Base-by-base conservation (phyloP, 2,329 filamentous ascomycete genomes). In the Aureobasidium sp. region DNA sequence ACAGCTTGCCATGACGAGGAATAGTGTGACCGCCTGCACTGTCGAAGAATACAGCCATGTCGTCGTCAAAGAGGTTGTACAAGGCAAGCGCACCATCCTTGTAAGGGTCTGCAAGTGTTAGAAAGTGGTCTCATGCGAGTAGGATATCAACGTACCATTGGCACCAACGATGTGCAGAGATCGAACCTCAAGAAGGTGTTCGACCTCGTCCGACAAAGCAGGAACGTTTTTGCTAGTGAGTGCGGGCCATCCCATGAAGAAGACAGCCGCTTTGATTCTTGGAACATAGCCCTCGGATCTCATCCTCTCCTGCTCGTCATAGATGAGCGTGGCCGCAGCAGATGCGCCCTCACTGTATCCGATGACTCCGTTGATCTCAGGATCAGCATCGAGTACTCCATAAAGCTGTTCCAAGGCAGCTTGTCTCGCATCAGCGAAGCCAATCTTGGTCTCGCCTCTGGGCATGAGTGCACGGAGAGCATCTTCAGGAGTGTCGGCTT, bases 1-100 rank as follows among this genome's bases (percentile, higher is more conserved):
- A 7, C 29, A 57, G 17, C 14, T 57, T 57, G 5, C 53, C 53
- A n/a, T 57, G 53, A 9, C 53, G 37, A 17, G 53, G 53, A 25
- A 57, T 57, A 27, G 53, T 57, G 41, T 57, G 53, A 1, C 53
- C 53, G 8, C 53, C 53, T 1, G 53, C 53, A 45, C 53, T 57
- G 6, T 57, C 53, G 20, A 57, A 57, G 22, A 57, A 57, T 2
- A 57, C 31, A 11, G 41, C 53, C 53, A 45, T 57, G 11, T 57
- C 45, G n/a, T 57, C 53, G 9, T 57, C 53, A n/a, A 57, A 57
- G 6, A 57, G 17, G 12, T 57, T 57, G n/a, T 57, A 57, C 53
- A 57, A 45, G 14, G 53, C 53, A 34, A 57, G 53, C 5, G 53
- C 53, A 20, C 53, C 53, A 9, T 57, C 53, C 11, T 57, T 57